Evolutionary conservation across 1,284 basidiomycete genomes (phyloP).

Genomic region (Vanrija humicola): DNA sequence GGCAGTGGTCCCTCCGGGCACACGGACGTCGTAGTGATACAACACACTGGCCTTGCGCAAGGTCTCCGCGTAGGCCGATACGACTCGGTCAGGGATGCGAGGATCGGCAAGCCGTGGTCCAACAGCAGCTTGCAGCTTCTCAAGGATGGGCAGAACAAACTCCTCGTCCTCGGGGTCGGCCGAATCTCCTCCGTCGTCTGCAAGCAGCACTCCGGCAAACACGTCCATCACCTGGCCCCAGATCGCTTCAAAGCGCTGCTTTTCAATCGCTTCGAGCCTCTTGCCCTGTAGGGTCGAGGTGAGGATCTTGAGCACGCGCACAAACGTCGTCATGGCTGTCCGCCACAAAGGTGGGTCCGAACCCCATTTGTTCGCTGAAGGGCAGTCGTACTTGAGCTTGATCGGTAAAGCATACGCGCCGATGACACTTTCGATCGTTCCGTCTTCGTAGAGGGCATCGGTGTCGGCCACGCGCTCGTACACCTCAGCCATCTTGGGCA

Average conservation of each 20-base stretch:
- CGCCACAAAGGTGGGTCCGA: conserved; percentile 86
- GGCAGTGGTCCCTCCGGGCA: conserved; percentile 30
- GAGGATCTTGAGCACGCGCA: conserved; percentile 21
- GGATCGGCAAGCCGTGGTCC: conserved; percentile 67
- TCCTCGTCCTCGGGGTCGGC: conserved; percentile 75
- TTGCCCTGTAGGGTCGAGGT: conserved; percentile 15
- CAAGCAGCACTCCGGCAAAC: conserved; percentile 72
- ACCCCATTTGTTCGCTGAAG: conserved; percentile 75
- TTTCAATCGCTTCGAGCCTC: conserved; percentile 60
- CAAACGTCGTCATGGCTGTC: conserved; percentile 51
- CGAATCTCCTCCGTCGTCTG: conserved; percentile 70
- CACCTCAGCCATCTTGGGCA: conserved; percentile 73
- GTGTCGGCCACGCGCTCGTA: conserved; percentile 45
- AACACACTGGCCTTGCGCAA: conserved; percentile 72
- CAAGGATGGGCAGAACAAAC: conserved; percentile 79
- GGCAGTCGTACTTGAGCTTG: conserved; percentile 92
- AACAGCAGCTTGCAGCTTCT: conserved; percentile 71
- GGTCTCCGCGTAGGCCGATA: conserved; percentile 65
- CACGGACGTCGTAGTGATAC: conserved; percentile 50
- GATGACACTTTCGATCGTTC: conserved; percentile 76
- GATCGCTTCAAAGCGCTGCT: conserved; percentile 65
- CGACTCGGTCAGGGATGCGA: conserved; percentile 68
- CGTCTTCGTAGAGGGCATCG: conserved; percentile 64
- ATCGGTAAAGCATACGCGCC: conserved; percentile 84
- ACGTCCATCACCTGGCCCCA: conserved; percentile 84